Conservation (phyloP, 768 basidiomycete genomes). For the Panaeolus cyanescens region DNA sequence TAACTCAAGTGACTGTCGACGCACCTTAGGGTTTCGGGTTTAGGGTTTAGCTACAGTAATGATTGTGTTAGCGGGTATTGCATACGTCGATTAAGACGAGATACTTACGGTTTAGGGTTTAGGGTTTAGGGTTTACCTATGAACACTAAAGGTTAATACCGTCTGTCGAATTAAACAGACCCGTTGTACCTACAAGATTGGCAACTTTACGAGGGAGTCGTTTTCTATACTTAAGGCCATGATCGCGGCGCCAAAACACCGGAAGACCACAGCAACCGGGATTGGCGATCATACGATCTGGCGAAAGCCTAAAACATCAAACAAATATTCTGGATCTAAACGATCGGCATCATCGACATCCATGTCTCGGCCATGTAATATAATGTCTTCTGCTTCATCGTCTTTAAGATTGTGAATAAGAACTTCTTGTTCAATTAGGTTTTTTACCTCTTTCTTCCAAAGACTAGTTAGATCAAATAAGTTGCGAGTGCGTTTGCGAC, state of each 20-base stretch:
- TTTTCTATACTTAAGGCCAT: neutral
- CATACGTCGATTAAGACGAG: neutral
- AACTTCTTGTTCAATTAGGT: constrained; percentile 10
- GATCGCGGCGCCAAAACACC: neutral
- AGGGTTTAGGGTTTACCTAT: neutral
- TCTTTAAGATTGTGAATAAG: neutral
- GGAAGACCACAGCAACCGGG: neutral
- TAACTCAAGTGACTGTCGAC: neutral
- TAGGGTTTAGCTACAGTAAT: neutral
- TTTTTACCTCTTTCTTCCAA: constrained; percentile 22
- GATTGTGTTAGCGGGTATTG: neutral
- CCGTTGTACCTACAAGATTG: constrained; percentile 6
- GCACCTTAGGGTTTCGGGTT: neutral
- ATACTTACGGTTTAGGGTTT: constrained; percentile 7
- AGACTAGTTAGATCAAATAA: constrained; percentile 23
- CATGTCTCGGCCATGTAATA: neutral
- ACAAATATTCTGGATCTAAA: neutral
- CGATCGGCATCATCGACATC: neutral
- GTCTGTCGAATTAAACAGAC: neutral
- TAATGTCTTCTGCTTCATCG: neutral
- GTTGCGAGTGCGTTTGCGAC: constrained; percentile 21
- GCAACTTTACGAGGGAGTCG: neutral
- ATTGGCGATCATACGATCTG: neutral
- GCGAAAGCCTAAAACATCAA: neutral
- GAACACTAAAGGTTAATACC: constrained; percentile 5